Evolutionary conservation across 1,284 basidiomycete species (phyloP).

Genomic region (Ceratobasidium sp.): DNA sequence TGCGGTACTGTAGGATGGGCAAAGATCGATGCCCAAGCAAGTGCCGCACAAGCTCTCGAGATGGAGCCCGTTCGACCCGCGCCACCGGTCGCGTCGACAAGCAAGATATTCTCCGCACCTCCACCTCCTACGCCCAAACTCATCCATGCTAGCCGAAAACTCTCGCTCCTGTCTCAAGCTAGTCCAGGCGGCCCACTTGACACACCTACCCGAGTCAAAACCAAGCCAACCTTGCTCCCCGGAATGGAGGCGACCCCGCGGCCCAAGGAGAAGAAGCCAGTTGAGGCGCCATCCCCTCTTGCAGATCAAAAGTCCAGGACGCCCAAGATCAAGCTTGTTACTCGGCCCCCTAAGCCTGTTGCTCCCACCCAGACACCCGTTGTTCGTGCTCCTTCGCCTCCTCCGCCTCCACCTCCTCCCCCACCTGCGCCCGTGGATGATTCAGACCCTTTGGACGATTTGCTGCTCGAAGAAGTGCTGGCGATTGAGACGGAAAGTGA

Average conservation of each 20-base stretch:
- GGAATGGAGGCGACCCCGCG: constrained; percentile 15
- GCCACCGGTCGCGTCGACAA: constrained; percentile 57
- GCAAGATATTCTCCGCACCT: constrained; percentile 69
- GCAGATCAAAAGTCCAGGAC: constrained; percentile 38
- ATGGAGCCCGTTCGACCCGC: constrained; percentile 61
- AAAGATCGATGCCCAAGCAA: constrained; percentile 35
- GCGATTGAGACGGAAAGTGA: constrained; percentile 77
- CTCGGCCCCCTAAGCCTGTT: constrained; percentile 22
- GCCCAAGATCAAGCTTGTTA: constrained; percentile 42
- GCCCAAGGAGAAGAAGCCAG: constrained; percentile 47
- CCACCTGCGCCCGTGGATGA: constrained; percentile 54
- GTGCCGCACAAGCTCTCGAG: constrained; percentile 38
- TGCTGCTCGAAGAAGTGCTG: constrained; percentile 76
- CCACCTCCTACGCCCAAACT: constrained; percentile 51
- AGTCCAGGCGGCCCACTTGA: constrained; percentile 29
- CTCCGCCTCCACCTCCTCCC: constrained; percentile 49
- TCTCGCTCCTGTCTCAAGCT: constrained; percentile 1
- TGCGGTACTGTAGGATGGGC: constrained; percentile 1
- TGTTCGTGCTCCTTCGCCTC: constrained; percentile 52
- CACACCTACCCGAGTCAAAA: constrained; percentile 40
- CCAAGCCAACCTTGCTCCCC: constrained; percentile 29
- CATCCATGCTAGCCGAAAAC: constrained; percentile 3
- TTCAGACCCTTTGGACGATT: constrained; percentile 78
- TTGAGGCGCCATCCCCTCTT: constrained; percentile 50
- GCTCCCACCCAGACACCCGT: constrained; percentile 38